Conservation (phyloP, 192 early-diverging fungal species). For the Backusella australiensis region DNA sequence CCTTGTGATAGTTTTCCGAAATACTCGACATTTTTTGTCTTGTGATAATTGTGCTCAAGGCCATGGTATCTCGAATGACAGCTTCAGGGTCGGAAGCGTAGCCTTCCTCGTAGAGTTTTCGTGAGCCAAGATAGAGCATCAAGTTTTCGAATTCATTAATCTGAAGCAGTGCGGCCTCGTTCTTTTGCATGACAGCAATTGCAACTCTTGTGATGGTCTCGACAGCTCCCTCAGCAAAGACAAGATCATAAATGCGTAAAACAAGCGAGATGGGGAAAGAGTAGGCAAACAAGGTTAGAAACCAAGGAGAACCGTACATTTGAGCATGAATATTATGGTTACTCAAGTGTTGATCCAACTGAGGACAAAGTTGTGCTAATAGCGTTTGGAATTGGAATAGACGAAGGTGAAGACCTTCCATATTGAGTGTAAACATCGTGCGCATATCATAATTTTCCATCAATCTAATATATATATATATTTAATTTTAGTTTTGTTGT, state of each 20-base stretch:
- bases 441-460: constrained; percentile 92
- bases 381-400: constrained; percentile 83
- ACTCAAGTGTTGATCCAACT: constrained; percentile 73
- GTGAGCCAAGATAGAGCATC: constrained; percentile 77
- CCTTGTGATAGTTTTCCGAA: constrained; percentile 51
- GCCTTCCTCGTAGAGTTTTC: constrained; percentile 67
- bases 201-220: constrained; percentile 89
- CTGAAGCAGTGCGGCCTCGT: constrained; percentile 67
- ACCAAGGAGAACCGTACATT: constrained; percentile 98
- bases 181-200: constrained; percentile 83
- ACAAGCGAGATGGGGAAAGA: constrained; percentile 87
- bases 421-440: constrained; percentile 87
- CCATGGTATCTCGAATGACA: constrained; percentile 77
- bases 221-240: constrained; percentile 85
- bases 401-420: constrained; percentile 89
- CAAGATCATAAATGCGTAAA: constrained; percentile 86
- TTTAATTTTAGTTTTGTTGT: not conserved
- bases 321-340: constrained; percentile 69
- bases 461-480: no score
- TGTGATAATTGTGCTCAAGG: constrained; percentile 65
- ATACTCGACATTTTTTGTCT: constrained; percentile 72
- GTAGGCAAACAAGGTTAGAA: constrained; percentile 96
- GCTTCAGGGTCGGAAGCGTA: constrained; percentile 61
- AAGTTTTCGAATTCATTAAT: constrained; percentile 78
- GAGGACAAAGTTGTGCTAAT: constrained; percentile 70